A percentile compares a stretch with the other conserved stretches of the same genome.
Evolutionary conservation across 352 stramenopile genomes (phyloP).

Genomic region (Pythium coloratum): DNA sequence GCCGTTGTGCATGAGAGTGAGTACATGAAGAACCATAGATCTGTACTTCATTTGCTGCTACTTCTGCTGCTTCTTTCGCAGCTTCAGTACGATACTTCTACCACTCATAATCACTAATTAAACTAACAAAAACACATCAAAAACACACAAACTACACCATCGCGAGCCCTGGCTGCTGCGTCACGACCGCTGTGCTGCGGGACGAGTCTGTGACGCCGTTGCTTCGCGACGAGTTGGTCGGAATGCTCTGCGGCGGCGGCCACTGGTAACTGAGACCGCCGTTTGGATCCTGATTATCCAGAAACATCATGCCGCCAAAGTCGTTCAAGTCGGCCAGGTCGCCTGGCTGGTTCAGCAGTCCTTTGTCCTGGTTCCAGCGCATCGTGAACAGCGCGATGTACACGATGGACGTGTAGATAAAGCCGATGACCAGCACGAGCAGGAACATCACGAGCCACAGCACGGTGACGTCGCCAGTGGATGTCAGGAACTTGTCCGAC

Average conservation of each 20-base stretch:
- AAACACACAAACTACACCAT: conserved; percentile 5
- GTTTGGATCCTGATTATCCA: conserved; percentile 9
- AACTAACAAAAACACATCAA: background rate
- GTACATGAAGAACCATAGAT: too few relatives aligned
- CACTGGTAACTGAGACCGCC: conserved; percentile 21
- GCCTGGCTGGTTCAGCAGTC: conserved; percentile 14
- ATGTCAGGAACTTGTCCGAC: conserved; percentile 36
- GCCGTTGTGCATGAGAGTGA: too few relatives aligned
- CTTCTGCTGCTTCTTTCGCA: background rate
- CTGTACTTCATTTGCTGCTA: too few relatives aligned
- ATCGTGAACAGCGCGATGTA: conserved; percentile 43
- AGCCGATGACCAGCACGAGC: conserved; percentile 43
- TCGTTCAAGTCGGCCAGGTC: conserved; percentile 11
- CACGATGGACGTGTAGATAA: conserved; percentile 44
- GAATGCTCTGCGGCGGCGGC: conserved; percentile 7
- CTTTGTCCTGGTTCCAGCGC: conserved; percentile 40
- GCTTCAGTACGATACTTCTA: background rate
- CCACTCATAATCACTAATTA: background rate
- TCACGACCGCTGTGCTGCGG: conserved; percentile 18
- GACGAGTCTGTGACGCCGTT: conserved; percentile 6
- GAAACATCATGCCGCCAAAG: conserved; percentile 20
- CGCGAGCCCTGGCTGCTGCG: conserved; percentile 16
- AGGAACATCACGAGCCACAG: conserved; percentile 51
- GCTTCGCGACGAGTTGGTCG: conserved; percentile 19
- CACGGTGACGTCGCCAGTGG: conserved; percentile 33